phyloP scores from a whole-genome alignment of 1,284 basidiomycete species.

The Lentinus polychrous region DNA sequence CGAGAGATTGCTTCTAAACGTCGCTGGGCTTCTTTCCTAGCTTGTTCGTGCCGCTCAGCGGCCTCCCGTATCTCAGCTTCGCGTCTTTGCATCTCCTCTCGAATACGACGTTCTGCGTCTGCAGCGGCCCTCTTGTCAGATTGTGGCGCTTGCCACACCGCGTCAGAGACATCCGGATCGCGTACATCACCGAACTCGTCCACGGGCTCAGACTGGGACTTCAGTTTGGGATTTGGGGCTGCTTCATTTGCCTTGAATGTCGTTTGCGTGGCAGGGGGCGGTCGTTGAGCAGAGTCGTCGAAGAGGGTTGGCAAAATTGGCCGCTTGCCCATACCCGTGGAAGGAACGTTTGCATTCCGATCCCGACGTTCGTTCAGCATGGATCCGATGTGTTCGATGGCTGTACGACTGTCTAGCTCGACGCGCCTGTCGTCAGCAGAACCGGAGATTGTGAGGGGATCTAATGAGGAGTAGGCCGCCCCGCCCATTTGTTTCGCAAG shows the following conservation, averaged over 20 bases:
- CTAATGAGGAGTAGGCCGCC: slow-evolving; percentile 19
- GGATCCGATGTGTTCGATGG: slow-evolving; percentile 19
- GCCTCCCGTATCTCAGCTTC: slow-evolving; percentile 11
- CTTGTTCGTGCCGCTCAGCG: slow-evolving; percentile 11
- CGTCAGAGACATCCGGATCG: slow-evolving; percentile 39
- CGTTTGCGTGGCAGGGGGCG: slow-evolving; percentile 3
- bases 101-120: slow-evolving; percentile 11
- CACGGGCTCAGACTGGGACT: neutral
- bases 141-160: slow-evolving; percentile 37
- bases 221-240: neutral
- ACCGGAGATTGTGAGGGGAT: slow-evolving; percentile 4
- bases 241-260: slow-evolving; percentile 3
- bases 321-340: neutral
- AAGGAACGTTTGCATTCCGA: slow-evolving; percentile 15
- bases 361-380: slow-evolving; percentile 21
- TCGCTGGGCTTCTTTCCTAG: slow-evolving; percentile 13
- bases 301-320: neutral
- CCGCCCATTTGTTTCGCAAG: slow-evolving; percentile 41
- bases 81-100: slow-evolving; percentile 12
- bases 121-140: slow-evolving; percentile 27
- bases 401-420: neutral
- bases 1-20: slow-evolving; percentile 18
- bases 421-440: neutral
- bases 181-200: slow-evolving; percentile 16
- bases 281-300: neutral